Base-by-base conservation (phyloP, 1,284 basidiomycete genomes). In the Cryptococcus sp. region DNA sequence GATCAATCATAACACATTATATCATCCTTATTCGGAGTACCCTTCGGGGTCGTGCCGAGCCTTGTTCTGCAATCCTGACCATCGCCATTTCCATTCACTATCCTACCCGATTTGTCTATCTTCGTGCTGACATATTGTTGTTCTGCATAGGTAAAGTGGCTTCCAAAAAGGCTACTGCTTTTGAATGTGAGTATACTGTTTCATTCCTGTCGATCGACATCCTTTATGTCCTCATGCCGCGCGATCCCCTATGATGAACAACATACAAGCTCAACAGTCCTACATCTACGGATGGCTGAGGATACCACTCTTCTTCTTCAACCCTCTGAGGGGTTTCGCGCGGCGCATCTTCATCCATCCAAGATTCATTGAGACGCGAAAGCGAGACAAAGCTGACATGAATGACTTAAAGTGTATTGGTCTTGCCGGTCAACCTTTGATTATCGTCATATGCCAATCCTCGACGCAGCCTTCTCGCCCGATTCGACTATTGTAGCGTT, bases 401-500 rank as follows among this genome's bases (percentile, higher is more conserved):
- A 39, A 48, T 46, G 47, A 37, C 40, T 54, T 61, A 29, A 29
- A 93, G 92, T 84, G 52, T 89, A 85, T 63, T 95, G 91, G 91
- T 82, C 87, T 22, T 80, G 83, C 45, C 85, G 87, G 39, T 88
- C 90, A 3, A 85, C 85, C 1, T 83, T 89, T 63, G 79, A 77
- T 39, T 89, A 89, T 74, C 88, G 87, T 40, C 80, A 82, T n/a
- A 82, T 87, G 65, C 80, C 81, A 26, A 89, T 92, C 50, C 79
- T 79, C 54, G 82, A 86, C 54, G 80, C 85, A 0, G 83, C 86
- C 0, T 97, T 92, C 85, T 91, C 93, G 6, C 84, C 84, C 1
- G 95, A 98, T 73, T 89, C 86, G 8, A 93, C 93, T 13, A 81
- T 99, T 40, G 80, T 98, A 25, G 89, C 88, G 5, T 82, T 95